A percentile compares a stretch with the other conserved stretches of the same genome.
Conservation (phyloP, 805 yeast genomes). For the Ogataea paraovalis region DNA sequence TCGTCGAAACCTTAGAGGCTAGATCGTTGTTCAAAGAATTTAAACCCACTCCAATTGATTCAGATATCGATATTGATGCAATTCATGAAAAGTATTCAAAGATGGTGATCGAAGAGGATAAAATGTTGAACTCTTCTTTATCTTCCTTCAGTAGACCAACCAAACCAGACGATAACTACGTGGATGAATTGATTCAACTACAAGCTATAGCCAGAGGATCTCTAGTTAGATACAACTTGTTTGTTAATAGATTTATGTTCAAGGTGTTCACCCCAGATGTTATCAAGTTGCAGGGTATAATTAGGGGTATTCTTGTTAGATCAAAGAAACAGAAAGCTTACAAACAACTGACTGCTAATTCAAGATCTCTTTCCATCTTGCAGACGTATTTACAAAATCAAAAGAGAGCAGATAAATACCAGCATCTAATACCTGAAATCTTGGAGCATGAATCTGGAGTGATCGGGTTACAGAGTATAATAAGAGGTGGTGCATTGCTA, state of each 20-base stretch:
- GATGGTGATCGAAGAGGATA: constrained; percentile 21
- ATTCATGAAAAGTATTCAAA: constrained; percentile 28
- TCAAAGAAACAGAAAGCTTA: constrained; percentile 21
- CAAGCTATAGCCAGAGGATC: constrained; percentile 75
- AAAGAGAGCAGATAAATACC: constrained; percentile 18
- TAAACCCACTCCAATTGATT: constrained; percentile 11
- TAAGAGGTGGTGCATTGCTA: constrained; percentile 29
- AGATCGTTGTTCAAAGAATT: constrained; percentile 20
- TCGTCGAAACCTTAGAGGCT: constrained; percentile 20
- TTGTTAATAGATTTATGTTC: constrained; percentile 59
- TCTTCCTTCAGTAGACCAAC: background rate
- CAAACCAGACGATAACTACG: constrained; percentile 2
- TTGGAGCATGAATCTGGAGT: constrained; percentile 19
- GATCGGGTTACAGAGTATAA: constrained; percentile 32
- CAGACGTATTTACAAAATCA: constrained; percentile 37
- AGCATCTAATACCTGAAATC: constrained; percentile 15
- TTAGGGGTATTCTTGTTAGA: constrained; percentile 45
- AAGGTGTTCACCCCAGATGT: constrained; percentile 52
- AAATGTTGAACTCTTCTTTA: constrained; percentile 8
- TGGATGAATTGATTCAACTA: constrained; percentile 32
- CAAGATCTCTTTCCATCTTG: constrained; percentile 33
- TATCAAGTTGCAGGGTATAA: constrained; percentile 42
- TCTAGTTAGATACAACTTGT: constrained; percentile 56
- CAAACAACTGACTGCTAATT: constrained; percentile 13
- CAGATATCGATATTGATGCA: constrained; percentile 23